Conservation (phyloP, 2,329 filamentous ascomycete genomes). For the Colletotrichum zoysiae region DNA sequence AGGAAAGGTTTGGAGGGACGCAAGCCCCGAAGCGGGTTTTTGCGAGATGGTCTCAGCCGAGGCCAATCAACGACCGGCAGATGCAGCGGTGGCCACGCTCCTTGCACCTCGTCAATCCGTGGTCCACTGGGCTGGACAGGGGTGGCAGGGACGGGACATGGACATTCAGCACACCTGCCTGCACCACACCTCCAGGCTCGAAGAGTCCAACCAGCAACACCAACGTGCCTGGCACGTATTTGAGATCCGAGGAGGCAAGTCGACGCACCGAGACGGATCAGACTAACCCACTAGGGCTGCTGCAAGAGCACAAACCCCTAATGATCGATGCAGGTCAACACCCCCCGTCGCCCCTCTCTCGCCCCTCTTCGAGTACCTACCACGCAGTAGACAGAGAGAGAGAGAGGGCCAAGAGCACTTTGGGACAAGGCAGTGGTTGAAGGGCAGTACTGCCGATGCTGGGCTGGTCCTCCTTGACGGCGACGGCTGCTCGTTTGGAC, state of each 20-base stretch:
- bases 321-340: conserved; percentile 34
- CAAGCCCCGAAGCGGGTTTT: conserved; percentile 46
- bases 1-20: conserved; percentile 32
- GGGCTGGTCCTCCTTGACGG: conserved; percentile 13
- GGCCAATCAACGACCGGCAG: conserved; percentile 50
- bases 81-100: conserved; percentile 46
- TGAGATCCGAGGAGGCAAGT: conserved; percentile 15
- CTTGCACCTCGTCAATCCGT: conserved; percentile 38
- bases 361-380: neutral
- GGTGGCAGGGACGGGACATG: conserved; percentile 29
- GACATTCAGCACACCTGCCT: conserved; percentile 20
- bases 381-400: neutral
- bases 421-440: neutral
- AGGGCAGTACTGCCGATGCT: neutral
- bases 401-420: neutral
- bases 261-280: conserved; percentile 25
- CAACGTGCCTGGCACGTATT: conserved; percentile 17
- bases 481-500: conserved; percentile 19
- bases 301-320: conserved; percentile 37
- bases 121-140: conserved; percentile 30
- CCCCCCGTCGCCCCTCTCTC: neutral
- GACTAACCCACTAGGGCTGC: conserved; percentile 39
- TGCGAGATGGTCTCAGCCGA: conserved; percentile 46
- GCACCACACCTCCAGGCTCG: conserved; percentile 2
- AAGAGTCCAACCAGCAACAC: conserved; percentile 1